Base-by-base conservation (phyloP, 1,284 basidiomycete genomes). In the Pseudozyma hubeiensis region DNA sequence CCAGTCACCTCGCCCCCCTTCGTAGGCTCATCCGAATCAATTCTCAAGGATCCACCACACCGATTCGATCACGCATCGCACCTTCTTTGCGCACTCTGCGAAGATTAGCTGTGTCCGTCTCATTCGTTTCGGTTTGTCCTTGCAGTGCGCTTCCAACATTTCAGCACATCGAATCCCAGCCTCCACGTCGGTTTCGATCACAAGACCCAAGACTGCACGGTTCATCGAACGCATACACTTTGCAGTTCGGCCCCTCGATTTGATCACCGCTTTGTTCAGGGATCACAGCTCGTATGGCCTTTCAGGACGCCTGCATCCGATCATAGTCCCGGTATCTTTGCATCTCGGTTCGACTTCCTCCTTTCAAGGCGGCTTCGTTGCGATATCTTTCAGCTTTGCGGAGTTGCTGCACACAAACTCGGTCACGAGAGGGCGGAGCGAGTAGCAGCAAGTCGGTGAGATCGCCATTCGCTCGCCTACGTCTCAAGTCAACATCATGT, bases 401-500 rank as follows among this genome's bases (percentile, higher is more conserved):
- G 50, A 41, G 45, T 30, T 5, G 43, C 43, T 9, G 13, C 5
- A n/a, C 6, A 46, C 41, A 9, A 19, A 14, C n/a, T 17, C 34
- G 14, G 8, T n/a, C 13, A 11, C 17, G n/a, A 14, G 29, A 53
- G 52, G 49, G 51, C 35, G 54, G 52, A 47, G 65, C 60, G 60
- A 63, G 55, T 34, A 54, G 49, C 11, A 58, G 24, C 34, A 45
- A 40, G 41, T 34, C 34, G 24, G 16, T 44, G 34, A 30, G 51
- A 47, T 54, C 13, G 55, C 51, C 48, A 39, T 19, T 40, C 40
- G 48, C 66, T 57, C 64, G 43, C 59, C 34, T 37, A 16, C 33
- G 29, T 14, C 35, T 34, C 53, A 19, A 7, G 9, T 24, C 33
- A n/a, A 41, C 49, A 66, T n/a, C 66, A 75, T 75, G 73, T 75